Evolutionary conservation across 164 flowering plant species (phyloP).

Genomic region (Paratinospora sagittata): DNA sequence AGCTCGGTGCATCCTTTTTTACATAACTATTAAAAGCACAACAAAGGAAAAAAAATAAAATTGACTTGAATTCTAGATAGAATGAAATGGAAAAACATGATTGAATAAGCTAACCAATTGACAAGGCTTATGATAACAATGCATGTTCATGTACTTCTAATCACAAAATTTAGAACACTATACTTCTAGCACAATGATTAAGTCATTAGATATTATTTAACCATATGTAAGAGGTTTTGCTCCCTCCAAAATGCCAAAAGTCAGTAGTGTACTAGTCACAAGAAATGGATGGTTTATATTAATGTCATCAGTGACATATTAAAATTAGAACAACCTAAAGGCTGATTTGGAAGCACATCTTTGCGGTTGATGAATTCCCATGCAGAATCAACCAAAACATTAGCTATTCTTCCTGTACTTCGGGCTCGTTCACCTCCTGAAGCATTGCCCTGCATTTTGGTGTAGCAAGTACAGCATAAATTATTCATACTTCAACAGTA

Average conservation of each 20-base stretch:
- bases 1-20: no score
- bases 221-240: neutral
- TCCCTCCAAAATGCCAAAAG: neutral
- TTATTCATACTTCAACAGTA: neutral
- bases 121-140: no score
- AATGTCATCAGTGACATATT: neutral
- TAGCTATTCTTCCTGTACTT: conserved; percentile 41
- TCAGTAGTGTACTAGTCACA: neutral
- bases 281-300: neutral
- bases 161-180: no score
- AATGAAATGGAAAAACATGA: no score
- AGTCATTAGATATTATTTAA: neutral
- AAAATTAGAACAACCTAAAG: conserved; percentile 37
- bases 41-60: no score
- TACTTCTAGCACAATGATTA: neutral
- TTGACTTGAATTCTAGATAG: no score
- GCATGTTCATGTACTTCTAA: no score
- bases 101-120: no score
- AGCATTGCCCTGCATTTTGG: conserved; percentile 77
- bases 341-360: conserved; percentile 64
- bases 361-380: conserved; percentile 49
- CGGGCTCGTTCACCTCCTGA: conserved; percentile 92
- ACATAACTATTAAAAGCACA: no score
- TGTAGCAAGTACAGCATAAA: conserved; percentile 1
- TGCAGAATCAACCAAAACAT: conserved; percentile 56